Percentiles rank a stretch among this genome's conserved stretches.
phyloP scores from a whole-genome alignment of 148 eudicot species.

The Pouteria glomerata region DNA sequence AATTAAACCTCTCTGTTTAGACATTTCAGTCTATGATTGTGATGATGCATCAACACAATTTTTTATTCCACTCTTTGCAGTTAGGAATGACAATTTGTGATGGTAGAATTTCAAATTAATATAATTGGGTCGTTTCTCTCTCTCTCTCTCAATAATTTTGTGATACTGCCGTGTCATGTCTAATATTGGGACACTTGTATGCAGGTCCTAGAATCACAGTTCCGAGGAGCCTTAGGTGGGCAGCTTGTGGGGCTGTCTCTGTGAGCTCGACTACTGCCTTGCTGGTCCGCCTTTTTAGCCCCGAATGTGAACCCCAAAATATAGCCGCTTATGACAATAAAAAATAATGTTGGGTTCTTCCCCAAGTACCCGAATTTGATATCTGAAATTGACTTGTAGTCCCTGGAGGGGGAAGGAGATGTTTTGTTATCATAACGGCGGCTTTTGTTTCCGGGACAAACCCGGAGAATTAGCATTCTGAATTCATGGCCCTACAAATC shows the following conservation, averaged over 20 bases:
- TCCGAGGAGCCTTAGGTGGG: constrained; percentile 89
- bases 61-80: too few species aligned
- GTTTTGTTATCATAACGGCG: background rate
- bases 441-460: background rate
- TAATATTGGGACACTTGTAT: too few species aligned
- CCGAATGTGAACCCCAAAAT: constrained; percentile 97
- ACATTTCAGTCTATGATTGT: too few species aligned
- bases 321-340: constrained; percentile 72
- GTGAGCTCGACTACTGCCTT: constrained; percentile 64
- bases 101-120: too few species aligned
- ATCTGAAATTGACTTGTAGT: background rate
- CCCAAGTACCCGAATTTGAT: background rate
- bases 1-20: too few species aligned
- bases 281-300: constrained; percentile 76
- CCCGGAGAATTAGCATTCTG: too few species aligned
- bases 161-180: too few species aligned
- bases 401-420: background rate
- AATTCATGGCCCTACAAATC: too few species aligned
- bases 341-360: constrained; percentile 17
- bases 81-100: too few species aligned
- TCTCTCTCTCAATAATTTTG: too few species aligned
- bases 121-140: too few species aligned
- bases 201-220: constrained; percentile 80
- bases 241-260: constrained; percentile 72
- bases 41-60: too few species aligned